A percentile compares a stretch with the other conserved stretches of the same genome.
phyloP scores from a whole-genome alignment of 2,329 filamentous ascomycete species.

The Lecanoromycetidae sp. region DNA sequence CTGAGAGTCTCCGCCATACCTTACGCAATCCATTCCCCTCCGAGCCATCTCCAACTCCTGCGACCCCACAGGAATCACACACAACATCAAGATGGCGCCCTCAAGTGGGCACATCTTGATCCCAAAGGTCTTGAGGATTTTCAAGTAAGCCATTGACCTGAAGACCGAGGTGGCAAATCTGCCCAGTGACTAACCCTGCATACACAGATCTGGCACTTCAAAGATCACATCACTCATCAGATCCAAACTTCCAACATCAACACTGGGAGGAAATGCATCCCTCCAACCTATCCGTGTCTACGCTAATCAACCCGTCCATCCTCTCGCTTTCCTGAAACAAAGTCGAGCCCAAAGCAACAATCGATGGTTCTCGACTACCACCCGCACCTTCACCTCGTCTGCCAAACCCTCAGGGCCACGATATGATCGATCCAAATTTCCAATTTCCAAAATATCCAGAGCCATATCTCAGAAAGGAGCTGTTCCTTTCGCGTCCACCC shows the following conservation, averaged over 20 bases:
- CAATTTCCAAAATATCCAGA: slow-evolving; percentile 43
- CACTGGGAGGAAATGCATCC: slow-evolving; percentile 16
- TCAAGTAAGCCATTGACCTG: slow-evolving; percentile 28
- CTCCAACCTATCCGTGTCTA: slow-evolving; percentile 50
- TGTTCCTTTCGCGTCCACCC: slow-evolving; percentile 74
- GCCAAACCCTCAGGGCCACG: slow-evolving; percentile 27
- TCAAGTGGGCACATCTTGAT: slow-evolving; percentile 39
- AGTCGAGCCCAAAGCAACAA: slow-evolving; percentile 39
- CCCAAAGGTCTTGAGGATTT: slow-evolving; percentile 37
- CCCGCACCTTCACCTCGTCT: slow-evolving; percentile 28
- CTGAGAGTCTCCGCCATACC: background rate
- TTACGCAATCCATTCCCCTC: background rate
- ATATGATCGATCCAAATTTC: slow-evolving; percentile 39
- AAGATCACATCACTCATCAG: slow-evolving; percentile 34
- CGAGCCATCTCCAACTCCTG: background rate
- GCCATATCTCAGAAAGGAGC: slow-evolving; percentile 44
- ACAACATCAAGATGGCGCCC: slow-evolving; percentile 31
- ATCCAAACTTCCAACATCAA: slow-evolving; percentile 31
- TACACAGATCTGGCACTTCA: slow-evolving; percentile 34
- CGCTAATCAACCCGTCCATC: slow-evolving; percentile 48
- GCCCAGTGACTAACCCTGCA: background rate
- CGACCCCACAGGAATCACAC: background rate
- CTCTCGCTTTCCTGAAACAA: slow-evolving; percentile 51
- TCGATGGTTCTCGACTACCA: slow-evolving; percentile 47
- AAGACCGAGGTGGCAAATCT: background rate